Base-by-base conservation (phyloP, 1,139 yeast genomes). In the Saccharomyces pastorianus region DNA sequence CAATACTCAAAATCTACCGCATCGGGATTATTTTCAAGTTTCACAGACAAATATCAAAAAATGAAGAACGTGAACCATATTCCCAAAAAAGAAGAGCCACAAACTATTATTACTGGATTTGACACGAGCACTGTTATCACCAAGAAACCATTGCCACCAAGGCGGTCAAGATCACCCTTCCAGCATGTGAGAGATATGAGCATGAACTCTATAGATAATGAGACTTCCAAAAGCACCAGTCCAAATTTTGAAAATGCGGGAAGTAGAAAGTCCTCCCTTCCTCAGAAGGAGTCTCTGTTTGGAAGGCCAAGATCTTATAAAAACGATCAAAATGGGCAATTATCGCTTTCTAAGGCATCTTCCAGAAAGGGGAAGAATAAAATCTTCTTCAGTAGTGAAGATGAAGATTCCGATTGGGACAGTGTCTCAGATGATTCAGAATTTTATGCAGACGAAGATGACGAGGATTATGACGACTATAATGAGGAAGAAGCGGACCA, bases 1-100 rank as follows among this genome's bases (percentile, higher is more conserved):
- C 84, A 80, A 50, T 74, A 75, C 20, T 76, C 77, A 7, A 80
- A 70, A 59, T 82, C 79, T 23, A 78, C 70, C 98, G 99, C 93
- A 56, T 79, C 77, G 1, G 72, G 62, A 67, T 91, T 38, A 38
- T 38, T 38, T 38, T 38, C 44, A 38, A 38, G 25, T 1, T 38
- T 38, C 13, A 11, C 44, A 38, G 44, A 38, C 6, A 38, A 38
- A 38, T 38, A 38, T 38, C 44, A 38, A 47, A 52, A 23, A 32
- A 48, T 14, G 49, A 52, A 6, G 9, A 50, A 13, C 41, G 34
- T 32, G 46, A 26, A 25, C n/a, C 34, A n/a, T 28, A 4, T 25
- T 29, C 14, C 49, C 5, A 38, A 54, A 46, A 60, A 58, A 20
- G 62, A 62, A 50, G 58, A 57, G 27, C 64, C 64, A 11, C 58